Evolutionary conservation across 495 filamentous ascomycete genomes (phyloP), one percentile per base, ranked within the genome.

Genomic region (Neurospora cerealis): DNA sequence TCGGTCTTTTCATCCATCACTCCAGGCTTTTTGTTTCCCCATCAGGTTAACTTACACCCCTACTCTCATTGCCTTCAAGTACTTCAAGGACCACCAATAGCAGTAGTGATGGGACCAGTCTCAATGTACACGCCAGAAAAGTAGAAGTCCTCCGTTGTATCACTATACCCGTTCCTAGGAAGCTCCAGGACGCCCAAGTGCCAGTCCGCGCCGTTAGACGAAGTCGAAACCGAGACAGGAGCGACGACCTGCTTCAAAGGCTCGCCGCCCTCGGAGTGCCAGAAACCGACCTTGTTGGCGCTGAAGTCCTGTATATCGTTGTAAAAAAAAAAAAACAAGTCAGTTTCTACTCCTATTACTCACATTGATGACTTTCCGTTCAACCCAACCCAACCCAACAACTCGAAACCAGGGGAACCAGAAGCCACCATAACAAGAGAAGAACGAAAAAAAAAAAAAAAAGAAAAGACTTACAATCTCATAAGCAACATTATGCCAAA

Each of bases 401-500:
- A 40, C 9, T 19, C 34, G 28, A 73, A 10, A 36, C 5, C 36
- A 36, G 36, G 36, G 7, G 32, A 34, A 34, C 32, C 32, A 34
- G 32, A 34, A 34, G 32, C 36, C 36, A 37, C 36, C 36, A 37
- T 37, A 37, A 37, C 0, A 37, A 37, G 36, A 37, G 6, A 37
- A 37, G 36, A 37, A 37, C 36, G 0, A 8, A 7, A 8, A 54
- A 71, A 36, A 40, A 28, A 36, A 42, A 44, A 28, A 39, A 72
- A 72, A 38, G 32, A 10, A 38, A 5, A 19, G 28, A 77, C 77
- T 71, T 17, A 81, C 82, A 77, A 90, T 89, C 75, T 88, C 85
- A 74, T 89, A 90, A 24, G 91, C 91, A 77, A 93, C 86, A 79
- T 93, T 94, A 75, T 93, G 89, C 91, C 91, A 93, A 3, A 89